Conservation (phyloP, 768 basidiomycete species). For the Austroboletus eburneus region DNA sequence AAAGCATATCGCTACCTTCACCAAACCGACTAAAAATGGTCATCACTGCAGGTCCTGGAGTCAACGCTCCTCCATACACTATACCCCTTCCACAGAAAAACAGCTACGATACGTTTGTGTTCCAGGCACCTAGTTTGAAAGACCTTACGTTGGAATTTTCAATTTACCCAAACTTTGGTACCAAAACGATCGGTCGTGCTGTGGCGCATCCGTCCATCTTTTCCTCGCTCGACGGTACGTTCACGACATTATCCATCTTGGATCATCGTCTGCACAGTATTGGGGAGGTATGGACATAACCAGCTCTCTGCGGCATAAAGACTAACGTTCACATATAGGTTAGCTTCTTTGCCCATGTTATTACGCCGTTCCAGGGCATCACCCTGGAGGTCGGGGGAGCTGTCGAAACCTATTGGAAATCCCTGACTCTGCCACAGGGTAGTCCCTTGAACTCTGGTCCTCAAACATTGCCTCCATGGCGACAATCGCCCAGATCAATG, state of each 20-base stretch:
- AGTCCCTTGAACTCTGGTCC: slow-evolving; percentile 29
- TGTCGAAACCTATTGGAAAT: slow-evolving; percentile 99
- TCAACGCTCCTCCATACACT: slow-evolving; percentile 84
- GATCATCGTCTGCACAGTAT: slow-evolving; percentile 92
- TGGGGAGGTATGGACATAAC: slow-evolving; percentile 64
- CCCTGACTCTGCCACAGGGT: slow-evolving; percentile 37
- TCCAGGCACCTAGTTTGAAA: slow-evolving; percentile 77
- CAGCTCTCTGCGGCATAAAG: background rate
- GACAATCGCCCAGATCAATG: slow-evolving; percentile 30
- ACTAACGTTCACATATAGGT: slow-evolving; percentile 46
- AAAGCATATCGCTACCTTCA: slow-evolving; percentile 63
- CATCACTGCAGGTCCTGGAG: slow-evolving; percentile 83
- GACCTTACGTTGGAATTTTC: slow-evolving; percentile 86
- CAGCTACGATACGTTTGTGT: slow-evolving; percentile 69
- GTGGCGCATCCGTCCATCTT: slow-evolving; percentile 79
- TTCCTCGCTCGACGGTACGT: slow-evolving; percentile 47
- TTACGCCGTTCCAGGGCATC: slow-evolving; percentile 87
- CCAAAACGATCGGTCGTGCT: slow-evolving; percentile 92
- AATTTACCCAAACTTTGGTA: slow-evolving; percentile 95
- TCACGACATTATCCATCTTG: slow-evolving; percentile 72
- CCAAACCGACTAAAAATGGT: slow-evolving; percentile 87
- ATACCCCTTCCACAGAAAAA: slow-evolving; percentile 81
- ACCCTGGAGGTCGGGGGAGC: slow-evolving; percentile 93
- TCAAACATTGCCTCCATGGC: slow-evolving; percentile 36
- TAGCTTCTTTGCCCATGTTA: slow-evolving; percentile 80